Evolutionary conservation across 1,139 yeast genomes (phyloP), one percentile per base, ranked within the genome.

Genomic region (Yamadazyma spencermartinsiae): DNA sequence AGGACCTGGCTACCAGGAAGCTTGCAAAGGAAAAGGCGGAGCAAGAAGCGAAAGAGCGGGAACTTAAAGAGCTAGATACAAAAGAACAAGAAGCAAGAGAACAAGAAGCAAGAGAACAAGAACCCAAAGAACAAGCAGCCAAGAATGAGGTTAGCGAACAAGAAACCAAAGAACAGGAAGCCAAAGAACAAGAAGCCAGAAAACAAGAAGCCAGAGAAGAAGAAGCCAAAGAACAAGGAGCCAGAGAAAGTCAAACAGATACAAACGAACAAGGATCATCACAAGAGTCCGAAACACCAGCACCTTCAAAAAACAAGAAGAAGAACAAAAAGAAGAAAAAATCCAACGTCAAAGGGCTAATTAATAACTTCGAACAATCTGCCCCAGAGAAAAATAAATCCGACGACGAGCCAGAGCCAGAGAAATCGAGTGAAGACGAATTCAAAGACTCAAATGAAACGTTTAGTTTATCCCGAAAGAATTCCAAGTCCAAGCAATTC

Each of bases 401-500:
- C 4, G 18, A n/a, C 10, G 30, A 27, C 10, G 17, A 16, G 7
- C 11, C 23, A 18, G 4, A n/a, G n/a, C n/a, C 14, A 18, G 33
- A 19, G 5, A 38, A 33, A 10, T 28, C 36, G 4, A 40, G 41
- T 12, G 54, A 49, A 10, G 52, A 47, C 4, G 36, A 28, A 13
- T 28, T 28, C 20, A 34, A 29, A 7, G 46, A 43, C 24, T 34
- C 29, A 10, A 38, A 39, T 15, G 39, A 29, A 25, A 26, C 35
- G 25, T 26, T 30, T 11, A 36, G 40, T 16, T 38, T 54, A 16
- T 39, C 45, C 9, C 40, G 63, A 29, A 55, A 54, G 24, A 55
- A 56, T 18, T 58, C 65, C 26, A 57, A 47, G 38, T 55, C 62
- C 17, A 60, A 60, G 35, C 55, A 57, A 36, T 61, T 61, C 40